Evolutionary conservation across 257 asterid species (phyloP).

Genomic region (Echium plantagineum): DNA sequence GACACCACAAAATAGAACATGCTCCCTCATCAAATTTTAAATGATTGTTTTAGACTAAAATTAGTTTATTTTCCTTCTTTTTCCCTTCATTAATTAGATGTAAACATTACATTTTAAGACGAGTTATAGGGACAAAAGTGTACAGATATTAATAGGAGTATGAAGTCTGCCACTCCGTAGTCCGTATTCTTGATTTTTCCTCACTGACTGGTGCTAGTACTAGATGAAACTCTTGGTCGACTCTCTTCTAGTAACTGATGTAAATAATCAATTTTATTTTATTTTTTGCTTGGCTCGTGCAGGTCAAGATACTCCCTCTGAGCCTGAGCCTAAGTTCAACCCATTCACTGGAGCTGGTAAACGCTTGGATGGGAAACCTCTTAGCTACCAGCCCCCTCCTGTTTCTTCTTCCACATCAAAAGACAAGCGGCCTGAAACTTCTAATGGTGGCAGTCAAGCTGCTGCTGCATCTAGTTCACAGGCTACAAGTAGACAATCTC

Average conservation of each 20-base stretch:
- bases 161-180: too few species aligned
- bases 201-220: background rate
- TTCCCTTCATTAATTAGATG: too few species aligned
- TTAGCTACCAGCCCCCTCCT: constrained; percentile 44
- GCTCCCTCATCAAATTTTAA: too few species aligned
- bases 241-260: background rate
- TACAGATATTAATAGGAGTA: too few species aligned
- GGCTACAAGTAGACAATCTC: constrained; percentile 54
- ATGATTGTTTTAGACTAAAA: too few species aligned
- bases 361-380: constrained; percentile 85
- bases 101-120: too few species aligned
- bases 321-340: constrained; percentile 61
- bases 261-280: background rate
- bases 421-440: constrained; percentile 29
- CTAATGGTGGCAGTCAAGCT: constrained; percentile 31
- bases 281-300: constrained; percentile 6
- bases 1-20: background rate
- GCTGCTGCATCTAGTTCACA: constrained; percentile 56
- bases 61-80: too few species aligned
- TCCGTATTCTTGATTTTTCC: background rate
- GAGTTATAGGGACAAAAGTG: too few species aligned
- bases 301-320: constrained; percentile 49
- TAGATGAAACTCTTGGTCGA: background rate
- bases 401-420: constrained; percentile 39
- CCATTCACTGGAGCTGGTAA: constrained; percentile 79